Evolutionary conservation across 768 basidiomycete species (phyloP), one percentile per base, ranked within the genome.

Genomic region (Mycena floridula): DNA sequence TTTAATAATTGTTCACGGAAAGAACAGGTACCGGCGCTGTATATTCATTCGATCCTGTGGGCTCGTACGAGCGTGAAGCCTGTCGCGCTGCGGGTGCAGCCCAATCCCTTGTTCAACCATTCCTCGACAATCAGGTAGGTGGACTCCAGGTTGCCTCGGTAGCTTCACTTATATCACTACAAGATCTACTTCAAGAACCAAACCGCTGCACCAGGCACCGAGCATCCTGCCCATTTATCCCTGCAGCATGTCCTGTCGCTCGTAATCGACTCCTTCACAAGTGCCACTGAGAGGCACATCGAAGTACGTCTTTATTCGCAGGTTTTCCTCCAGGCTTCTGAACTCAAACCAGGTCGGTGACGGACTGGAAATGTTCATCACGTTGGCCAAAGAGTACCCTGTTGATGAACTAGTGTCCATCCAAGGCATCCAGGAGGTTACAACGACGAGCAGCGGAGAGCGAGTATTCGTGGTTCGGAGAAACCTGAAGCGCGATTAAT

Each of bases 41-140:
- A 24, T 99, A 99, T 74, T 97, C 95, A n/a, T 99, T 96, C 64
- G 96, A 99, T 66, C 96, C 96, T 28, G 92, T 98, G 25, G 96
- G 96, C 22, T 93, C 89, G 39, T 99, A 99, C 64, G 94, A 98
- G 67, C 87, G 96, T 48, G 93, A 96, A 68, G 80, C 89, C 25
- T 98, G 94, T 69, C 85, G 96, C 50, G 94, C 94, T 28, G 93
- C 94, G 39, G 96, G 96, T 40, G 87, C 94, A 13, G 95, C 94
- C n/a, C 87, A 91, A 60, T 77, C 82, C 39, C 78, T 99, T 20
- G 80, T 99, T 6, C 96, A 99, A 58, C 96, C 96, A 2, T 96
- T 99, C 81, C 69, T 99, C 55, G 96, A 99, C 68, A 97, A 96
- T 65, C 94, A 98, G 80, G 95, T 85, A 58, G 67, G 86, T 68